Conservation (phyloP, 2,329 filamentous ascomycete genomes). For the Hypoxylon rubiginosum region DNA sequence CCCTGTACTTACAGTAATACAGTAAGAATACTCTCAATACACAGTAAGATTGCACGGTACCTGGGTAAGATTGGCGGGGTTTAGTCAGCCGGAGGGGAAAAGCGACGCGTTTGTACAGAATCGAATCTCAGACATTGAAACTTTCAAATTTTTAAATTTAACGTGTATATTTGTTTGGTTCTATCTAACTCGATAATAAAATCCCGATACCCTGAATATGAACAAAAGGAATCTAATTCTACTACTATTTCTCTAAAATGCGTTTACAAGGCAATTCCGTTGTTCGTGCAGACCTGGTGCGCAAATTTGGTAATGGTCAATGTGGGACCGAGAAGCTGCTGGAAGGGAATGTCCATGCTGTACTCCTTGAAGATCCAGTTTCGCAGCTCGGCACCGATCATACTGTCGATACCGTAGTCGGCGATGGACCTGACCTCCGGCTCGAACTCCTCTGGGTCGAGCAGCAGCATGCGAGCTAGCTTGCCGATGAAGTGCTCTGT, state of each 20-base stretch:
- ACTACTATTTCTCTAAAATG: neutral
- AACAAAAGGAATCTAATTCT: neutral
- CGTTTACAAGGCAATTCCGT: neutral
- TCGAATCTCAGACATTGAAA: no score
- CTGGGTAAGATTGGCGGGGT: no score
- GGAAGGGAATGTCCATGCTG: constrained; percentile 55
- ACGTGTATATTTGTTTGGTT: neutral
- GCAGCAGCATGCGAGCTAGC: constrained; percentile 43
- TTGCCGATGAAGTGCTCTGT: constrained; percentile 37
- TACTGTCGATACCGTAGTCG: constrained; percentile 51
- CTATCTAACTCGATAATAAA: neutral
- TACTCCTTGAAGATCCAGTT: constrained; percentile 54
- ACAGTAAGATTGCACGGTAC: no score
- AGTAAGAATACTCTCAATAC: no score
- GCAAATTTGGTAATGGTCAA: constrained; percentile 41
- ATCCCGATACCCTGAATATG: neutral
- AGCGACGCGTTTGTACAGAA: no score
- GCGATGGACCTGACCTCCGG: constrained; percentile 37
- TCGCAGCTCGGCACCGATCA: constrained; percentile 54
- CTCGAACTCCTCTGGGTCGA: constrained; percentile 34
- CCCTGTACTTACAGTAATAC: no score
- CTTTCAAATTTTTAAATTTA: neutral
- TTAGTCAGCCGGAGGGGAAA: no score
- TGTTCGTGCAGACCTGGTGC: constrained; percentile 14
- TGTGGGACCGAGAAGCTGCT: constrained; percentile 49